These are phyloP conservation scores for Fragilariopsis cylindrus DNA, from an alignment of 108 stramenopile species.

Conservation along the genomic window DNA sequence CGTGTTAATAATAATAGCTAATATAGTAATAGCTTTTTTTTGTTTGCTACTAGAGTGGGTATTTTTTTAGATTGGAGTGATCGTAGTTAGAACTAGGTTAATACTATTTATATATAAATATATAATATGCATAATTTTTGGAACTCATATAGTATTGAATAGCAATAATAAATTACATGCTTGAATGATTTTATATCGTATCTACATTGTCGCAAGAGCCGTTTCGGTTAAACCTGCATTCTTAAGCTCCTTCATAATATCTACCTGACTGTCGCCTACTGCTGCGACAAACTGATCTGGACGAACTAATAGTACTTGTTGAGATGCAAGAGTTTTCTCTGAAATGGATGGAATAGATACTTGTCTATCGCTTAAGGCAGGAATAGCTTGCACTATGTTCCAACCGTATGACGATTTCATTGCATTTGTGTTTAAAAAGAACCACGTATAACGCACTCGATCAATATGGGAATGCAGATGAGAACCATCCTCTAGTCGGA, in stretches of 20 bases:
- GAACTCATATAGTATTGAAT: too few relatives aligned
- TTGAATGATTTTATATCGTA: not conserved
- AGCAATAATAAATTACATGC: too few relatives aligned
- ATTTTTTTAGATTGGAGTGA: too few relatives aligned
- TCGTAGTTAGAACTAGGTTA: too few relatives aligned
- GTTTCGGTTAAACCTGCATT: not conserved
- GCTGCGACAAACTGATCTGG: not conserved
- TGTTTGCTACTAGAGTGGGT: too few relatives aligned
- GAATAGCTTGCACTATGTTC: not conserved
- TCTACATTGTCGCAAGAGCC: not conserved
- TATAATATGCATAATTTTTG: too few relatives aligned
- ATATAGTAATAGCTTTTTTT: too few relatives aligned
- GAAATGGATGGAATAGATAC: not conserved
- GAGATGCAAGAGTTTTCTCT: not conserved
- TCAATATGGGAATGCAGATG: not conserved
- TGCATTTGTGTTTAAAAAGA: not conserved
- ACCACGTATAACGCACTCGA: not conserved
- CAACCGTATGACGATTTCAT: not conserved
- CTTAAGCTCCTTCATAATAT: not conserved
- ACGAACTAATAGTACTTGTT: not conserved
- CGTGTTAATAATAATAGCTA: too few relatives aligned
- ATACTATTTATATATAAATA: too few relatives aligned
- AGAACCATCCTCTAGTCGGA: not conserved
- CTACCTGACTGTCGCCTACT: not conserved
- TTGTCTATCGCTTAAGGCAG: not conserved